These are phyloP conservation scores for Ophiorrhiza pumila DNA, from an alignment of 257 asterid species.

Conservation along the genomic window DNA sequence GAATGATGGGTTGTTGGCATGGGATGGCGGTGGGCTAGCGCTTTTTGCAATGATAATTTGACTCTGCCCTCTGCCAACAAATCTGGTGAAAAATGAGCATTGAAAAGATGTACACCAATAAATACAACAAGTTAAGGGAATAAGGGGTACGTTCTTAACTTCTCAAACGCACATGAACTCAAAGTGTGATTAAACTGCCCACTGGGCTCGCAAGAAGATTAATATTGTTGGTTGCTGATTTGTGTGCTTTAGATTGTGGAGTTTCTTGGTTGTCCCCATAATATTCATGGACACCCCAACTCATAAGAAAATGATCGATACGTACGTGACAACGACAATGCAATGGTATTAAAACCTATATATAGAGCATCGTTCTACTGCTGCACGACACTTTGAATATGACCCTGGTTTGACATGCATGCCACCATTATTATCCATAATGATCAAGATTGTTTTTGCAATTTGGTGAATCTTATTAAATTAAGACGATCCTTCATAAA, in stretches of 20 bases:
- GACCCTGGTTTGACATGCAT: constrained; percentile 3
- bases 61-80: background rate
- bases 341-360: background rate
- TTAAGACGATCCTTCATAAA: no score
- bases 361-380: background rate
- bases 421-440: background rate
- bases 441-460: no score
- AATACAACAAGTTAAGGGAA: no score
- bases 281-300: background rate
- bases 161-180: no score
- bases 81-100: background rate
- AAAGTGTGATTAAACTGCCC: background rate
- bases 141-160: no score
- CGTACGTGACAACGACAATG: background rate
- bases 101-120: background rate
- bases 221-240: background rate
- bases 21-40: background rate
- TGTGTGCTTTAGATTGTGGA: background rate
- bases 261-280: constrained; percentile 2
- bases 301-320: background rate
- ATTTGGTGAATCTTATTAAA: no score
- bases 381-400: constrained; percentile 9
- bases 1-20: no score
- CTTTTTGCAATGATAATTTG: background rate
- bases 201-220: background rate